Conservation (phyloP, 2,329 filamentous ascomycete genomes). For the Diaporthe citriasiana region DNA sequence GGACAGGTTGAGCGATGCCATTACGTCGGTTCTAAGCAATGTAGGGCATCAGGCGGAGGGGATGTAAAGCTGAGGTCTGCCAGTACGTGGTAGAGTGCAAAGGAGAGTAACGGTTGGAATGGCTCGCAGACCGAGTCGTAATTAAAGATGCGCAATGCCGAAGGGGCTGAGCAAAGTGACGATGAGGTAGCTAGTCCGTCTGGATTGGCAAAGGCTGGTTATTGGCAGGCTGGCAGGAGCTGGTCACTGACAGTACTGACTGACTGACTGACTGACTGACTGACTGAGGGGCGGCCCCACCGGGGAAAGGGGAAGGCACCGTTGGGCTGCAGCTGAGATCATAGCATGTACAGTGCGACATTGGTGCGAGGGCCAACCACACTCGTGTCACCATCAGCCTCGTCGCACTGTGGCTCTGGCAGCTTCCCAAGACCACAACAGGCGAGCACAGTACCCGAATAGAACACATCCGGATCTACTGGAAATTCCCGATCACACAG, state of each 20-base stretch:
- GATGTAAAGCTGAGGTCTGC: constrained; percentile 24
- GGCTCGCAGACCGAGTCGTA: constrained; percentile 28
- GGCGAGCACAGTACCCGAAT: constrained; percentile 12
- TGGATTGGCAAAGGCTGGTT: constrained; percentile 23
- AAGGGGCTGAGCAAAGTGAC: constrained; percentile 42
- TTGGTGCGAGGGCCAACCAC: not conserved
- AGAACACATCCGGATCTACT: constrained; percentile 1
- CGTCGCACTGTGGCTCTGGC: constrained; percentile 23
- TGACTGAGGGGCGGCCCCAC: constrained; percentile 38
- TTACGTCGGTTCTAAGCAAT: constrained; percentile 54
- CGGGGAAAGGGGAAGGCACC: constrained; percentile 40
- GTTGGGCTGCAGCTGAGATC: constrained; percentile 42
- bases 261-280: constrained; percentile 33
- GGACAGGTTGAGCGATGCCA: constrained; percentile 86
- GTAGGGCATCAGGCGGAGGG: constrained; percentile 39
- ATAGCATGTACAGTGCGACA: constrained; percentile 29
- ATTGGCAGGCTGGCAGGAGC: constrained; percentile 22
- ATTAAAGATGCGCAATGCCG: constrained; percentile 32
- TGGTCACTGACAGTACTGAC: constrained; percentile 27
- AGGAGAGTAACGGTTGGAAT: not conserved
- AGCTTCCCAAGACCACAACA: not conserved
- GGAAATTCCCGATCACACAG: constrained; percentile 11
- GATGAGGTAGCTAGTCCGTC: constrained; percentile 38
- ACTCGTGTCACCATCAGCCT: not conserved
- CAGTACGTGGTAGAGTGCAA: not conserved